Conservation (phyloP, 371 early-diverging fungal genomes). For the Apophysomyces variabilis region DNA sequence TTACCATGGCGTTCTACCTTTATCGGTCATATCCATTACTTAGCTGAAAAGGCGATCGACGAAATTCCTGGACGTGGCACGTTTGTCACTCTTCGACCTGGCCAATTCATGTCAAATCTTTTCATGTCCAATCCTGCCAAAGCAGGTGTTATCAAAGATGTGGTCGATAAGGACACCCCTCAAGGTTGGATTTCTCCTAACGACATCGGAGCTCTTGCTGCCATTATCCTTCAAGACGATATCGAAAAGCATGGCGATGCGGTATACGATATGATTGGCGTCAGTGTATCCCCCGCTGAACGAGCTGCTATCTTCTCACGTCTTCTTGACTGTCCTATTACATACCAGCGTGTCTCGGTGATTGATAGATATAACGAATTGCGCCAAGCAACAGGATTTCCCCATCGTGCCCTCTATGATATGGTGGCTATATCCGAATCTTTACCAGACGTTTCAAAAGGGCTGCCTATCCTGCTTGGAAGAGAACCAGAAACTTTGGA, state of each 20-base stretch:
- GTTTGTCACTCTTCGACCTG: slow-evolving; percentile 39
- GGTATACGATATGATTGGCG: slow-evolving; percentile 22
- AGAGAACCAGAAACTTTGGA: slow-evolving; percentile 13
- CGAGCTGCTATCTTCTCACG: slow-evolving; percentile 1
- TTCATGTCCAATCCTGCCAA: slow-evolving; percentile 1
- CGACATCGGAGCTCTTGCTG: slow-evolving; percentile 22
- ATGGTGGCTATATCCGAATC: neutral
- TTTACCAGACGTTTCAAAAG: neutral
- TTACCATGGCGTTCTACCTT: slow-evolving; percentile 23
- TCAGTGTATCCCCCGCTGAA: neutral
- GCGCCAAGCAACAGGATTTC: neutral
- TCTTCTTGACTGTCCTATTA: neutral
- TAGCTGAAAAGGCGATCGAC: slow-evolving; percentile 25
- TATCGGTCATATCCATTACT: slow-evolving; percentile 19
- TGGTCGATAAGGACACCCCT: neutral
- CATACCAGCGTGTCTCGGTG: slow-evolving; percentile 7
- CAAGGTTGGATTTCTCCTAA: slow-evolving; percentile 23
- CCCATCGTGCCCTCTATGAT: neutral
- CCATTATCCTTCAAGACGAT: slow-evolving; percentile 17
- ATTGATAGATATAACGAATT: slow-evolving; percentile 2
- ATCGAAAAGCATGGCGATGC: slow-evolving; percentile 26
- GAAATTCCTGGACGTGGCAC: slow-evolving; percentile 21
- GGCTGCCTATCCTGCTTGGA: slow-evolving; percentile 6
- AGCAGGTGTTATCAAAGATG: slow-evolving; percentile 9
- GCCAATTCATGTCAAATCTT: slow-evolving; percentile 36